Evolutionary conservation across 2,329 filamentous ascomycete genomes (phyloP), one percentile per base, ranked within the genome.

Genomic region (Alternaria tenuissima): DNA sequence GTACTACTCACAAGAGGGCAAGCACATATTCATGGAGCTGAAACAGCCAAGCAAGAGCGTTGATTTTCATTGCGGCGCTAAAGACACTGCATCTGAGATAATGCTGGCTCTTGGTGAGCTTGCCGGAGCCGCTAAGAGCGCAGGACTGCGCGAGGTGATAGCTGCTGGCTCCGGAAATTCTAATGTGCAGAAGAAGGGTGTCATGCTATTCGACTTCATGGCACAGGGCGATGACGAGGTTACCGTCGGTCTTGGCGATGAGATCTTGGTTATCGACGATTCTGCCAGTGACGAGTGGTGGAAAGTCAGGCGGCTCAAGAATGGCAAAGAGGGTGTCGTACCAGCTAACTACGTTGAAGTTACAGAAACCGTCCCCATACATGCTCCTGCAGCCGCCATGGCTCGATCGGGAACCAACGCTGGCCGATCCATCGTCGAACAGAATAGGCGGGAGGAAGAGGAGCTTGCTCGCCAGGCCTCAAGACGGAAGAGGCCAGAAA

Each of bases 1-100:
- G n/a, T 93, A 97, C 79, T 98, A 98, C 78, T 97, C 94, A 22
- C 93, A 96, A 59, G 95, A 99, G 81, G 95, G 94, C 36, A 99
- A 99, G 76, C 95, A 98, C 79, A 92, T 99, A 14, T 99, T 99
- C 74, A 85, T 99, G 76, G 95, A 99, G 77, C 84, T 99, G 47
- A 90, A 97, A 52, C 86, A 90, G 55, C 95, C 95, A 7, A 97
- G 92, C 80, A 97, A 94, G 82, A 97, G 93, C 77, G 85, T 97
- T 59, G 95, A 99, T 80, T 96, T 99, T 68, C 95, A 99, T 77
- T 96, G 95, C 18, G 95, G 95, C 43, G 93, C 94, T 46, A 99
- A 98, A 80, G 95, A 98, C 78, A 97, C 94, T 6, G 95, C 95
- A 7, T 89, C 94, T 67, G 94, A 98, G 79, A 98, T 99, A 73